Conservation (phyloP, 371 early-diverging fungal species). For the Syncephalastrum racemosum region DNA sequence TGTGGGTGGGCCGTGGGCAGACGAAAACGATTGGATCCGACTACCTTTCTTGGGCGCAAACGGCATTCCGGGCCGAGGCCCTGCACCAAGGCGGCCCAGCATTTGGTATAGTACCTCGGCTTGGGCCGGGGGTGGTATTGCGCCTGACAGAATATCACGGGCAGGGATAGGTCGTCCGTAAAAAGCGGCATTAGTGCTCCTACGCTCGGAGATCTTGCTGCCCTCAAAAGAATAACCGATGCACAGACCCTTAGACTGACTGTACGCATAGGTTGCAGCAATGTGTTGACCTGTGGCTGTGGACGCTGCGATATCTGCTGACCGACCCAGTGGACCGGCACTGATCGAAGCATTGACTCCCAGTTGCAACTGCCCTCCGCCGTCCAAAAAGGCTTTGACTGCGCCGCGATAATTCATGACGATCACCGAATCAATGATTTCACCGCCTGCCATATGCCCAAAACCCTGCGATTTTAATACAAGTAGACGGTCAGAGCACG, state of each 20-base stretch:
- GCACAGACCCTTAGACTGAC: slow-evolving; percentile 9
- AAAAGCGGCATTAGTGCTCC: slow-evolving; percentile 35
- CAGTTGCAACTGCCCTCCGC: slow-evolving; percentile 42
- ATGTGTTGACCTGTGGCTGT: slow-evolving; percentile 25
- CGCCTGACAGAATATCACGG: slow-evolving; percentile 32
- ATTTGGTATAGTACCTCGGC: slow-evolving; percentile 32
- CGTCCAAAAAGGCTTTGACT: slow-evolving; percentile 40
- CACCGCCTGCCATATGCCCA: slow-evolving; percentile 37
- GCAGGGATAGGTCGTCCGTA: slow-evolving; percentile 38
- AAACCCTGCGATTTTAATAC: slow-evolving; percentile 24
- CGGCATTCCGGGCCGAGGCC: slow-evolving; percentile 21
- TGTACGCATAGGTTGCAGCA: slow-evolving; percentile 45
- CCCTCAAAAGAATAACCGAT: slow-evolving; percentile 42
- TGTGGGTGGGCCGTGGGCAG: slow-evolving; percentile 15
- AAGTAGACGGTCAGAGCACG: neutral
- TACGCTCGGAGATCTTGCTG: slow-evolving; percentile 37
- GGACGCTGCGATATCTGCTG: slow-evolving; percentile 32
- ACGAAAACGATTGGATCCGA: neutral
- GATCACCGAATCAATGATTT: slow-evolving; percentile 39
- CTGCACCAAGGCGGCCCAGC: slow-evolving; percentile 30
- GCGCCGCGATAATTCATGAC: slow-evolving; percentile 47
- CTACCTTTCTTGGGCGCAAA: slow-evolving; percentile 19
- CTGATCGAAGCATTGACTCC: slow-evolving; percentile 36
- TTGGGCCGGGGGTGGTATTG: slow-evolving; percentile 21
- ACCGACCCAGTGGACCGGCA: slow-evolving; percentile 36